These are phyloP conservation scores for Tylopilus plumbeoviolaceoides DNA, from an alignment of 768 basidiomycete genomes.

Conservation along the genomic window DNA sequence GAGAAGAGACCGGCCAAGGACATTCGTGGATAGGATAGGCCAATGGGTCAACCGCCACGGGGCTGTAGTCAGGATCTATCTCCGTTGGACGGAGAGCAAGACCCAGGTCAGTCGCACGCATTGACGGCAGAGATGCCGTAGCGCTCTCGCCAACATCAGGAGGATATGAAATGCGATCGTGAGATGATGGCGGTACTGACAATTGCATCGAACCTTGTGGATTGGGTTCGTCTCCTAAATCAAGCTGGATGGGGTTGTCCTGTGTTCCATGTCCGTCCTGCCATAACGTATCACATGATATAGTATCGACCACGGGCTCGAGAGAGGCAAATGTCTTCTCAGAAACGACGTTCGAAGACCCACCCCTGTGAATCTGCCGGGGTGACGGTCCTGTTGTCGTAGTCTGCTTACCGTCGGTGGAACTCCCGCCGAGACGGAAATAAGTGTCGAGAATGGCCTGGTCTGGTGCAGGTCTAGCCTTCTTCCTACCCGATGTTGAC, in stretches of 20 bases:
- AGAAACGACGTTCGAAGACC: slow-evolving; percentile 13
- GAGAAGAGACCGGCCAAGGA: slow-evolving; percentile 36
- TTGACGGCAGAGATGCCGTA: slow-evolving; percentile 9
- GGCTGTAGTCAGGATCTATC: slow-evolving; percentile 26
- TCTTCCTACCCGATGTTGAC: slow-evolving; percentile 18
- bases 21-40: slow-evolving; percentile 40
- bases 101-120: slow-evolving; percentile 2
- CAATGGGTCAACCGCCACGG: slow-evolving; percentile 44
- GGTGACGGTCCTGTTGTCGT: slow-evolving; percentile 10
- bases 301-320: neutral
- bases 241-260: slow-evolving; percentile 24
- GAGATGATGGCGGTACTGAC: slow-evolving; percentile 11
- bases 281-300: slow-evolving; percentile 6
- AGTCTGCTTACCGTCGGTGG: slow-evolving; percentile 12
- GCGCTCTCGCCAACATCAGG: slow-evolving; percentile 3
- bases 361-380: slow-evolving; percentile 14
- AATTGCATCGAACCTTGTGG: slow-evolving; percentile 4
- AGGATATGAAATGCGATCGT: slow-evolving; percentile 9
- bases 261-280: slow-evolving; percentile 23
- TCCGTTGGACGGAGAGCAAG: slow-evolving; percentile 24
- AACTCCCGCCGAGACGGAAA: slow-evolving; percentile 17
- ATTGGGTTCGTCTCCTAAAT: slow-evolving; percentile 17
- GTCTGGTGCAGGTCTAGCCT: slow-evolving; percentile 10
- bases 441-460: slow-evolving; percentile 26
- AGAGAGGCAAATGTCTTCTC: slow-evolving; percentile 12